These are phyloP conservation scores for Thraustochytrium striatum DNA, from an alignment of 352 stramenopile genomes.

Conservation along the genomic window DNA sequence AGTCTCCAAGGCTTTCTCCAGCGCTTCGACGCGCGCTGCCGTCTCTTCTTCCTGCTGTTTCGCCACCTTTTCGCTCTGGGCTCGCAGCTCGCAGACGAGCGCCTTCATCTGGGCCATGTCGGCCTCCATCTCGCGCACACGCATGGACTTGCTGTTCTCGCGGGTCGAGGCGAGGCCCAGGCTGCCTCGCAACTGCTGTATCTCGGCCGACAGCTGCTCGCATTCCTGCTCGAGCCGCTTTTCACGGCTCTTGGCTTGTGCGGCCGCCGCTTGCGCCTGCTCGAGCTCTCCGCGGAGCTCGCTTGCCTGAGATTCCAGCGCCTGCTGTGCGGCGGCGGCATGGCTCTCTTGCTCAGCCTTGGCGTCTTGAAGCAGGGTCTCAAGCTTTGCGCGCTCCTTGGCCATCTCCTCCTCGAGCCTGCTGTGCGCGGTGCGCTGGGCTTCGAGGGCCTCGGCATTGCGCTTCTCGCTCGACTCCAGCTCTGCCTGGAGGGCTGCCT, in stretches of 20 bases:
- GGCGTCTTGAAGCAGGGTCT: not conserved
- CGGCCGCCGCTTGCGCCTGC: not conserved
- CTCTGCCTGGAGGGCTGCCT: not conserved
- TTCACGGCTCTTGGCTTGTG: no score
- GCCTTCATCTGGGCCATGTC: no score
- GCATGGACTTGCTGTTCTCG: no score
- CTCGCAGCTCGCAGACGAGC: no score
- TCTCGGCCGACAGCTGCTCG: no score
- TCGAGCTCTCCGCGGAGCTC: not conserved
- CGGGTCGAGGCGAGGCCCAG: no score
- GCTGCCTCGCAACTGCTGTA: no score
- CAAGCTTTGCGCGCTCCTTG: not conserved
- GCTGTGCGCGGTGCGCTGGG: not conserved
- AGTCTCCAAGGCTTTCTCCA: not conserved
- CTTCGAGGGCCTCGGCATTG: not conserved
- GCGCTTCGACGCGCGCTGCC: not conserved
- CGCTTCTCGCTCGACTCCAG: not conserved
- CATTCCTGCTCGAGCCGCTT: no score
- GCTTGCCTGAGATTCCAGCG: not conserved
- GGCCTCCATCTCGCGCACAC: no score
- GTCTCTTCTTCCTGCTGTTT: not conserved
- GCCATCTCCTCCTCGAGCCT: not conserved
- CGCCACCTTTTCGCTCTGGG: no score
- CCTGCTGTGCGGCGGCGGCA: no score
- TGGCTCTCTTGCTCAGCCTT: not conserved